A percentile compares a stretch with the other conserved stretches of the same genome.
Conservation (phyloP, 2,329 filamentous ascomycete genomes). For the Fusarium miscanthi region DNA sequence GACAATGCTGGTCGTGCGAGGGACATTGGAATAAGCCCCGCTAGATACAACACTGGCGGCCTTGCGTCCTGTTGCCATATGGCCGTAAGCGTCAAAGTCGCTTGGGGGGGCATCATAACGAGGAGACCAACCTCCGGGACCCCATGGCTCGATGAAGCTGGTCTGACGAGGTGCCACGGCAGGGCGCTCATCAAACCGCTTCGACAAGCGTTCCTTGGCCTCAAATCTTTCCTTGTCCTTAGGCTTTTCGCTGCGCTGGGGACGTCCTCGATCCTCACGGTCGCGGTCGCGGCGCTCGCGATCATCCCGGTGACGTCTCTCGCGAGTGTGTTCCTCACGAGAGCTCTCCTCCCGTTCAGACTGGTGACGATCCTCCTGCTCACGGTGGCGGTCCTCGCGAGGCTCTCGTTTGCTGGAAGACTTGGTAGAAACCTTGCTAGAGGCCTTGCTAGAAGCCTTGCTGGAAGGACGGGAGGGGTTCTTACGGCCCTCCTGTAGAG, state of each 20-base stretch:
- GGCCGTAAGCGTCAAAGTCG: slow-evolving; percentile 45
- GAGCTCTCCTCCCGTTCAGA: slow-evolving; percentile 39
- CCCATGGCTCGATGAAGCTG: slow-evolving; percentile 52
- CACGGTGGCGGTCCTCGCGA: slow-evolving; percentile 41
- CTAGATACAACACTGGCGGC: slow-evolving; percentile 41
- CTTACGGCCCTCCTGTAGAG: slow-evolving; percentile 46
- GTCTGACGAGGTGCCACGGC: slow-evolving; percentile 42
- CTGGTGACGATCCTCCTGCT: slow-evolving; percentile 38
- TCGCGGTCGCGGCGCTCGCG: slow-evolving; percentile 43
- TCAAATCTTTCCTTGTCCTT: slow-evolving; percentile 47
- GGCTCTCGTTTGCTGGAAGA: slow-evolving; percentile 40
- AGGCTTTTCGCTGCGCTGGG: slow-evolving; percentile 40
- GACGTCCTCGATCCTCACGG: slow-evolving; percentile 39
- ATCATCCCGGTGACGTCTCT: slow-evolving; percentile 39
- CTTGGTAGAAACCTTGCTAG: slow-evolving; percentile 43
- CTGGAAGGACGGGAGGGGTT: slow-evolving; percentile 44
- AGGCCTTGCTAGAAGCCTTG: slow-evolving; percentile 48
- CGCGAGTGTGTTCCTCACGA: slow-evolving; percentile 35
- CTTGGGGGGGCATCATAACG: slow-evolving; percentile 40
- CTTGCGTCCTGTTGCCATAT: slow-evolving; percentile 44
- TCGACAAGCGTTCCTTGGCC: slow-evolving; percentile 51
- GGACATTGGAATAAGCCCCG: slow-evolving; percentile 45
- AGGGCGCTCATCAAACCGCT: slow-evolving; percentile 53
- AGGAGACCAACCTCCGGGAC: slow-evolving; percentile 48
- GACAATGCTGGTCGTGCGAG: slow-evolving; percentile 46